Evolutionary conservation across 2,329 filamentous ascomycete species (phyloP).

Genomic region (Dothistroma pini): DNA sequence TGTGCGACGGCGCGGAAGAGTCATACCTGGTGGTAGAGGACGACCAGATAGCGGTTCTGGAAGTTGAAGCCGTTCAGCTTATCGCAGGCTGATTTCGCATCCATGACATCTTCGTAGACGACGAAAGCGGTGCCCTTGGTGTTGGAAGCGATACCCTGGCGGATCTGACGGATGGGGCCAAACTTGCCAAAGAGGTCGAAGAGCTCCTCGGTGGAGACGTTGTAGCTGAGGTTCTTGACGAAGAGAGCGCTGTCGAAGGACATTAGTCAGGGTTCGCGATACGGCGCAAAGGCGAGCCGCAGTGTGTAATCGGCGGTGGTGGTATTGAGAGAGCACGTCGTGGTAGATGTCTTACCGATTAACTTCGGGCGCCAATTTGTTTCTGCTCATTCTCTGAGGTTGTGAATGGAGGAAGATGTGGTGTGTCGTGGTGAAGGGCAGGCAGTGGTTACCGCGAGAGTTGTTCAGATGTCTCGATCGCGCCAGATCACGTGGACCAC

Average conservation of each 20-base stretch:
- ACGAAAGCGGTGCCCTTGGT: constrained; percentile 99
- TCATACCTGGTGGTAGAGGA: constrained; percentile 61
- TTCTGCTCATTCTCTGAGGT: constrained; percentile 79
- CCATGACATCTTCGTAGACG: constrained; percentile 98
- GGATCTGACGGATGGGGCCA: constrained; percentile 71
- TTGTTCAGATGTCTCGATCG: background rate
- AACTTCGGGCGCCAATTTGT: constrained; percentile 98
- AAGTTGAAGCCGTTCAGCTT: constrained; percentile 99
- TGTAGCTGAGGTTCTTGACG: constrained; percentile 99
- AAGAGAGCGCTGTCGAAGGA: constrained; percentile 80
- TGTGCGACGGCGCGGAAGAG: background rate
- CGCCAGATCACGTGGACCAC: too few species aligned
- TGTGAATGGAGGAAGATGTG: constrained; percentile 8
- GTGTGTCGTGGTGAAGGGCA: constrained; percentile 11
- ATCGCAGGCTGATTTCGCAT: constrained; percentile 98
- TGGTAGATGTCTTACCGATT: constrained; percentile 68
- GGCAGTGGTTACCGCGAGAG: background rate
- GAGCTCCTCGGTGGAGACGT: constrained; percentile 95
- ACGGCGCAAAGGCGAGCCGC: background rate
- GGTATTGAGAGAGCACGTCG: background rate
- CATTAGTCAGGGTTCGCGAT: constrained; percentile 17
- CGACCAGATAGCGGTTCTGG: constrained; percentile 97
- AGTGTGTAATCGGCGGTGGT: background rate
- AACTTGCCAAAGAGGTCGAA: constrained; percentile 94
- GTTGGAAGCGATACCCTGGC: constrained; percentile 93